Evolutionary conservation across 2,329 filamentous ascomycete genomes (phyloP), one percentile per base, ranked within the genome.

Genomic region (Colletotrichum incanum): DNA sequence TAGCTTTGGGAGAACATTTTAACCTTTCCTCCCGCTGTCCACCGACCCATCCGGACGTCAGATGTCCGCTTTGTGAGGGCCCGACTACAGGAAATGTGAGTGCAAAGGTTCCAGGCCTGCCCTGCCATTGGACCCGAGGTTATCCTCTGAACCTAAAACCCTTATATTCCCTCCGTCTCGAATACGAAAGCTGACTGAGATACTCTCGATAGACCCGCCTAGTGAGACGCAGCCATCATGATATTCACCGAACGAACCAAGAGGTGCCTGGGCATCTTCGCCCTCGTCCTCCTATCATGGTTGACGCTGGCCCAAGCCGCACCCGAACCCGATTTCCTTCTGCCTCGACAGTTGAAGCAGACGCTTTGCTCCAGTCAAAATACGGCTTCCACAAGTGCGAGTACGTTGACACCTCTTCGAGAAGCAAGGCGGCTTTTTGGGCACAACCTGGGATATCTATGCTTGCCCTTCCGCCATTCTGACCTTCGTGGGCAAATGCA

Each of bases 301-400:
- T 69, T 69, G 4, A 58, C 75, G 11, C 16, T 78, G n/a, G 75
- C 75, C 41, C 67, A 67, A 23, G 71, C 71, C 31, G 52, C 26
- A 12, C 54, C 65, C 20, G 60, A 65, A 20, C 23, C 59, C 18
- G 61, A 59, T 18, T 20, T 64, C n/a, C 23, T 72, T 9, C 39
- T 59, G 41, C 65, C 65, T 79, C 49, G 73, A 77, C 56, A 75
- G 41, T n/a, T 73, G 55, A 55, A 55, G 56, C 71, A 73, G 67
- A 61, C 67, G 11, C 67, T 84, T n/a, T 84, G 83, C 72, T 77
- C 83, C 52, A 78, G 66, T 49, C 75, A 82, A 75, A 84, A 84
- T 61, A 84, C 83, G 5, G 82, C 76, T 34, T 74, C 77, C 26
- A 78, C 73, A 26, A 71, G 65, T 20, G 76, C 67, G 74, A 83